Conservation (phyloP, 768 basidiomycete species). For the Pleurotus eryngii region DNA sequence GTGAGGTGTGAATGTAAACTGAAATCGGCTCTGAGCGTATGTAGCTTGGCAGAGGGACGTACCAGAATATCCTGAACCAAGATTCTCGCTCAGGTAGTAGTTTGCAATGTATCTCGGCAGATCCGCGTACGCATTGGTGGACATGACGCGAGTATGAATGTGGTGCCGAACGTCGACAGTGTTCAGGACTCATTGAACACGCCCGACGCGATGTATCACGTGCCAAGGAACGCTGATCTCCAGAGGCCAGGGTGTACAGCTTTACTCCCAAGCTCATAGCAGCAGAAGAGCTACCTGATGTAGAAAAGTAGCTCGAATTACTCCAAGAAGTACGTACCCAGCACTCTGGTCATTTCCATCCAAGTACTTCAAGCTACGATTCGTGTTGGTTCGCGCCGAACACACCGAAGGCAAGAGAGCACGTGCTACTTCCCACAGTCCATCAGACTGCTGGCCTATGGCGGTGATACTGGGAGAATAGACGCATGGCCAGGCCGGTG, state of each 20-base stretch:
- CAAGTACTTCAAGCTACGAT: too few species aligned
- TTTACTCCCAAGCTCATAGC: too few species aligned
- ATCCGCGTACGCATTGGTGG: background rate
- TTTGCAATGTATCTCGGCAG: constrained; percentile 51
- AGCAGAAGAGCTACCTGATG: too few species aligned
- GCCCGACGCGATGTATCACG: constrained; percentile 2
- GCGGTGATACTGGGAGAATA: background rate
- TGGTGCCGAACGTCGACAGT: background rate
- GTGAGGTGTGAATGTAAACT: background rate
- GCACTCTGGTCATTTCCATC: too few species aligned
- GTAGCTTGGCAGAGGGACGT: background rate
- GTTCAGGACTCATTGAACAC: background rate
- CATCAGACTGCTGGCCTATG: background rate
- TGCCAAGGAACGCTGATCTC: background rate
- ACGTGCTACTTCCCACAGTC: too few species aligned
- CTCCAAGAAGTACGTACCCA: too few species aligned
- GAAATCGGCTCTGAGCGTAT: background rate
- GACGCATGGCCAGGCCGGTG: background rate
- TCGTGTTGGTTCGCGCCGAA: too few species aligned
- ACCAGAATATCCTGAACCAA: constrained; percentile 79
- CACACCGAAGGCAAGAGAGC: too few species aligned
- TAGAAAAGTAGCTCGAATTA: too few species aligned
- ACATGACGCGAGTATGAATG: background rate
- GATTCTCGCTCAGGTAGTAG: constrained; percentile 52
- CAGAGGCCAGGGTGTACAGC: too few species aligned